Conservation (phyloP, 164 flowering plant species). For the Echeveria elegans region DNA sequence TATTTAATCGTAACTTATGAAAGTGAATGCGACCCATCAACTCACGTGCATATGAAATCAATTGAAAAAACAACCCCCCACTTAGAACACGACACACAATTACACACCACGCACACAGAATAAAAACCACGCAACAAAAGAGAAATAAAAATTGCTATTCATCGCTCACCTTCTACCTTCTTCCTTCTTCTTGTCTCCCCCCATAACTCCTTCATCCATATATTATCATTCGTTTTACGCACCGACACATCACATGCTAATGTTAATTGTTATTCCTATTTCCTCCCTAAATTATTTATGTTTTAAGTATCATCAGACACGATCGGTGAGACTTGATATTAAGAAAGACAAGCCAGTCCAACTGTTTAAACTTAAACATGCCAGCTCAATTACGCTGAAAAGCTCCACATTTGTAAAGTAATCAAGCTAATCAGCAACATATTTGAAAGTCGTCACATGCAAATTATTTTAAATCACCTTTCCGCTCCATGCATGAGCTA, state of each 20-base stretch:
- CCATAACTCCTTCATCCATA: neutral
- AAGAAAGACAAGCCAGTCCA: no score
- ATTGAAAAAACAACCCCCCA: no score
- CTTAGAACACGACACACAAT: neutral
- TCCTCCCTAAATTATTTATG: no score
- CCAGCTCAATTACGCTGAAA: neutral
- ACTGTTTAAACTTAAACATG: neutral
- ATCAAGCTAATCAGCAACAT: no score
- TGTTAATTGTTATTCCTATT: neutral
- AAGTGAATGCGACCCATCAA: constrained; percentile 1
- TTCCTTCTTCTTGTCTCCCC: neutral
- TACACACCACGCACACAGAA: neutral
- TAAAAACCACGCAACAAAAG: neutral
- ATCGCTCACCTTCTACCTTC: neutral
- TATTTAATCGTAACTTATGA: neutral
- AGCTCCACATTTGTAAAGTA: neutral
- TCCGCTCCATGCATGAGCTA: neutral
- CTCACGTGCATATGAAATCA: neutral
- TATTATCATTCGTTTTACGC: neutral
- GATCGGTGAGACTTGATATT: no score
- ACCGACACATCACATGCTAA: neutral
- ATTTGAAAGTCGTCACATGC: no score
- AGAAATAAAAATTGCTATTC: no score
- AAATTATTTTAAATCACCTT: no score
- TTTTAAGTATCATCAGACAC: no score